Evolutionary conservation across 805 yeast genomes (phyloP).

Genomic region (Saturnispora gosingensis): DNA sequence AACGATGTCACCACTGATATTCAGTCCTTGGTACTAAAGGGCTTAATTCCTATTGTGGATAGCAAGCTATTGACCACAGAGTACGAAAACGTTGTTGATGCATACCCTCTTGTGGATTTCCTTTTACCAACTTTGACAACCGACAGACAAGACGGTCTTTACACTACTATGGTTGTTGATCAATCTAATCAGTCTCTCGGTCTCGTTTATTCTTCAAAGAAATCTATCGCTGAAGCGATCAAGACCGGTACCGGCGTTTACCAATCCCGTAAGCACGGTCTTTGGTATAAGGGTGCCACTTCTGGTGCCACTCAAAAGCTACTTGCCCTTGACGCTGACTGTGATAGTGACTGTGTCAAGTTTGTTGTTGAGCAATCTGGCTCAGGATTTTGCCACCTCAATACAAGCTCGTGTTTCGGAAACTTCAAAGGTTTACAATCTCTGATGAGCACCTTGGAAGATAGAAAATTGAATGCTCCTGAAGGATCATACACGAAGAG

Average conservation of each 20-base stretch:
- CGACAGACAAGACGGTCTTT: constrained; percentile 82
- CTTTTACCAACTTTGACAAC: constrained; percentile 50
- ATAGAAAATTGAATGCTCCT: constrained; percentile 64
- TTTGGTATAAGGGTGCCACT: constrained; percentile 94
- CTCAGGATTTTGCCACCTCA: constrained; percentile 87
- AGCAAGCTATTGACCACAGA: constrained; percentile 26
- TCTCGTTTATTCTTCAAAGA: constrained; percentile 79
- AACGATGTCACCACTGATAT: constrained; percentile 13
- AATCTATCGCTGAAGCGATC: constrained; percentile 75
- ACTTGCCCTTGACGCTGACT: constrained; percentile 61
- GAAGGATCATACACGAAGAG: constrained; percentile 93
- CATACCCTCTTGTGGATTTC: constrained; percentile 27
- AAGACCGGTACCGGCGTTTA: constrained; percentile 81
- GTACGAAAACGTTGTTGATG: constrained; percentile 26
- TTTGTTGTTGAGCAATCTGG: constrained; percentile 81
- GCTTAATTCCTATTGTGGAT: constrained; percentile 30
- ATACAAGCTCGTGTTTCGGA: constrained; percentile 76
- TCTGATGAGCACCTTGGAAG: constrained; percentile 56
- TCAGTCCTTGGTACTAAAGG: constrained; percentile 22
- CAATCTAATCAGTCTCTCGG: constrained; percentile 67
- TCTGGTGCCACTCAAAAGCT: constrained; percentile 92
- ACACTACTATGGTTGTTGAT: constrained; percentile 74
- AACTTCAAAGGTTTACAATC: constrained; percentile 53
- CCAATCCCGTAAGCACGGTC: constrained; percentile 83
- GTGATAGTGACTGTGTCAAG: constrained; percentile 87